phyloP scores from a whole-genome alignment of 208 protist species.

The Crithidia thermophila region DNA sequence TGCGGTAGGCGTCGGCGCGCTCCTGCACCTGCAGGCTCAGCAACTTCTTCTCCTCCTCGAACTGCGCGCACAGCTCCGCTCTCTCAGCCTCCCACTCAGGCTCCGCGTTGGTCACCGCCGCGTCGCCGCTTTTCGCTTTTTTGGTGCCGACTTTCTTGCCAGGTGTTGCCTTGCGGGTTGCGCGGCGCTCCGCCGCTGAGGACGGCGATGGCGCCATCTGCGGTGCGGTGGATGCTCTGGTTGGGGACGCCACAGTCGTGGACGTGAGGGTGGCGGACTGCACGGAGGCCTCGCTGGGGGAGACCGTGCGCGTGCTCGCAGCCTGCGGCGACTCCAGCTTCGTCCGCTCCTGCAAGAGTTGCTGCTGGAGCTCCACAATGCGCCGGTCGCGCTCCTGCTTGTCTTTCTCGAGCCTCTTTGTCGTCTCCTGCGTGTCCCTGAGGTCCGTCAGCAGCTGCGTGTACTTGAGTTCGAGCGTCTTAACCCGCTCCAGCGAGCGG shows the following conservation, averaged over 20 bases:
- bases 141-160: not conserved
- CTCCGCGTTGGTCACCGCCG: not conserved
- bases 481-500: slow-evolving; percentile 21
- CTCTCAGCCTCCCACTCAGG: not conserved
- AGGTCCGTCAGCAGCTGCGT: slow-evolving; percentile 15
- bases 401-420: slow-evolving; percentile 15
- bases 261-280: not conserved
- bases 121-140: slow-evolving; percentile 11
- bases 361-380: slow-evolving; percentile 31
- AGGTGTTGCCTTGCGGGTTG: not conserved
- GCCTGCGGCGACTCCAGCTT: not conserved
- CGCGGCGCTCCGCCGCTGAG: not conserved
- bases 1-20: slow-evolving; percentile 24
- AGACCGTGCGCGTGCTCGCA: not conserved
- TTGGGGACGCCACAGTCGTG: not conserved
- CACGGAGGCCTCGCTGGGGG: slow-evolving; percentile 1
- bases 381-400: slow-evolving; percentile 15
- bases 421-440: slow-evolving; percentile 17
- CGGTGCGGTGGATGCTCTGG: not conserved
- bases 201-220: too few species aligned
- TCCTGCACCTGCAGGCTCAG: slow-evolving; percentile 26
- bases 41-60: slow-evolving; percentile 14
- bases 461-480: slow-evolving; percentile 20
- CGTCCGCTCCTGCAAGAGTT: slow-evolving; percentile 14
- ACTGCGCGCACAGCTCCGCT: not conserved